Conservation (phyloP, 2,329 filamentous ascomycete species). For the Ophiocordyceps unilateralis region DNA sequence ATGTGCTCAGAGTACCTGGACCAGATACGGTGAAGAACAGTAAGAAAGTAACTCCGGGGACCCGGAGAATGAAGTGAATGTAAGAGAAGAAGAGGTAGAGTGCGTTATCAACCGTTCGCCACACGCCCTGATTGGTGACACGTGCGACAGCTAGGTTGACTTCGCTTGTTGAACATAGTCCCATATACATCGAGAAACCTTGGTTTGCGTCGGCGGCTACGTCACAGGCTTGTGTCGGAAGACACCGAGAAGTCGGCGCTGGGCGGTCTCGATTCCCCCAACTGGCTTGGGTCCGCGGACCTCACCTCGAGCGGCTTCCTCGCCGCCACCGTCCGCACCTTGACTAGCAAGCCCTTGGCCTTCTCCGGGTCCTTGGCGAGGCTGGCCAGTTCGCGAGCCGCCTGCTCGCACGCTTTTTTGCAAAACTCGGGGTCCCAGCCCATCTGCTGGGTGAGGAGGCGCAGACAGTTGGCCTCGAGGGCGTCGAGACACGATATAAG, state of each 20-base stretch:
- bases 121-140: too few species aligned
- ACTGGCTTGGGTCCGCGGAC: not conserved
- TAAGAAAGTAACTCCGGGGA: too few species aligned
- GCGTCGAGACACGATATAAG: constrained; percentile 32
- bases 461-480: constrained; percentile 29
- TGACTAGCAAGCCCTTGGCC: constrained; percentile 25
- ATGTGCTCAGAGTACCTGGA: too few species aligned
- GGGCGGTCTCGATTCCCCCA: not conserved
- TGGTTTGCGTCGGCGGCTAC: not conserved
- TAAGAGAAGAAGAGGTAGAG: too few species aligned
- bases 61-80: too few species aligned
- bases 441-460: constrained; percentile 34
- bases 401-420: constrained; percentile 26
- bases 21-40: too few species aligned
- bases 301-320: constrained; percentile 26
- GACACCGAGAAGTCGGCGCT: not conserved
- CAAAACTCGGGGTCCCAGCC: constrained; percentile 33
- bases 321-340: constrained; percentile 29
- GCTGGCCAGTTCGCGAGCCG: constrained; percentile 28
- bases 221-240: not conserved
- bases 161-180: too few species aligned
- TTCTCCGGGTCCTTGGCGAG: constrained; percentile 28
- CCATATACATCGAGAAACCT: too few species aligned
- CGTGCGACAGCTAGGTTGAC: too few species aligned
- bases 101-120: too few species aligned